Percentiles rank a stretch among this genome's conserved stretches.
Conservation (phyloP, 2,329 filamentous ascomycete genomes). For the Aquanectria penicillioides region DNA sequence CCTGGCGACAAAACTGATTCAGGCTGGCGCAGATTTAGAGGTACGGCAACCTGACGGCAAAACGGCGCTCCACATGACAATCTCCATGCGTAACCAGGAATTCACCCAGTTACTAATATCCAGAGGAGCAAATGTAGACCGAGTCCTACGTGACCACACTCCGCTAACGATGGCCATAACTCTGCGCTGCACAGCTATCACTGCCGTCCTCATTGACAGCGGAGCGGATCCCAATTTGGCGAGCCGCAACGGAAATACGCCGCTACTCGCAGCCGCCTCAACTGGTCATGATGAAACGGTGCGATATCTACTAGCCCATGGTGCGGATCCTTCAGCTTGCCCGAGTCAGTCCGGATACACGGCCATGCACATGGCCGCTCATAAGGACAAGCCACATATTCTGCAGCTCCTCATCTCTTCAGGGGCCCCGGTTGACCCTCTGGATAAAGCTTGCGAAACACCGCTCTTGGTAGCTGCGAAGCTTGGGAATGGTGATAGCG, state of each 20-base stretch:
- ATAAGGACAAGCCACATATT: conserved; percentile 39
- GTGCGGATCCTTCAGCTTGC: conserved; percentile 34
- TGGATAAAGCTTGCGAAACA: conserved; percentile 40
- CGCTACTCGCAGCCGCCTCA: conserved; percentile 38
- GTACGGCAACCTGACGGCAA: conserved; percentile 38
- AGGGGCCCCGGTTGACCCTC: conserved; percentile 35
- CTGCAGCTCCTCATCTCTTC: conserved; percentile 35
- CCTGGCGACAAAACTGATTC: conserved; percentile 36
- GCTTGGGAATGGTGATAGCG: conserved; percentile 37
- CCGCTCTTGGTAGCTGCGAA: conserved; percentile 42
- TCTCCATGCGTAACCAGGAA: conserved; percentile 42
- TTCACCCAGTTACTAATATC: conserved; percentile 40
- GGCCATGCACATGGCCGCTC: conserved; percentile 42
- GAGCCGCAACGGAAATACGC: conserved; percentile 42
- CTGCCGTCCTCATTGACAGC: conserved; percentile 38
- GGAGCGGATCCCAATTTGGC: conserved; percentile 39
- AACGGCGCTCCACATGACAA: conserved; percentile 41
- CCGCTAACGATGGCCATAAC: conserved; percentile 42
- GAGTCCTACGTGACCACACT: conserved; percentile 39
- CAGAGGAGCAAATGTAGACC: conserved; percentile 39
- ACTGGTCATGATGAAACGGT: conserved; percentile 42
- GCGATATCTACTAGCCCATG: conserved; percentile 40
- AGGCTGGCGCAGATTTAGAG: conserved; percentile 40
- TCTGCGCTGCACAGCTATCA: conserved; percentile 39
- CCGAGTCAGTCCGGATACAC: conserved; percentile 39